Evolutionary conservation across 441 rosid genomes (phyloP).

Genomic region (Gossypium gossypioides): DNA sequence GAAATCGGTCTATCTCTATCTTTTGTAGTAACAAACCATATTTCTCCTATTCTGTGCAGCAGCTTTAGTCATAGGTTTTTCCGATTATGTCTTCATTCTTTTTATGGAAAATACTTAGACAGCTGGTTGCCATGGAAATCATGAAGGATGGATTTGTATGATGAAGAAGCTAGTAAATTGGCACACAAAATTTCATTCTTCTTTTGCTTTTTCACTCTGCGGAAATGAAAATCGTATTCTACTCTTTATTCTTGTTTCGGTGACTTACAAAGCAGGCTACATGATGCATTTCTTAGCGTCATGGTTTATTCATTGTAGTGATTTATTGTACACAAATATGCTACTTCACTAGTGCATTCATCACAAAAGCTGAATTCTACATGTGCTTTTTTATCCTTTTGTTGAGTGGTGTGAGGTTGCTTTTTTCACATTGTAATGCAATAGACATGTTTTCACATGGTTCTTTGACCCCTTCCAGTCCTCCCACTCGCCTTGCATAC

Average conservation of each 20-base stretch:
- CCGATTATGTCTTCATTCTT: not conserved
- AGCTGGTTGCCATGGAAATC: not conserved
- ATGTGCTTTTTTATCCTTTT: not conserved
- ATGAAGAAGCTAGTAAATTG: not conserved
- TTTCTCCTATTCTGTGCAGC: not conserved
- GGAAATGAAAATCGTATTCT: not conserved
- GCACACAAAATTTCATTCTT: not conserved
- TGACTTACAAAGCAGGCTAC: not conserved
- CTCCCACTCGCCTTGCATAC: not conserved
- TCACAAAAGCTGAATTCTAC: not conserved
- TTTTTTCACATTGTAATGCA: not conserved
- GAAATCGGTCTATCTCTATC: not conserved
- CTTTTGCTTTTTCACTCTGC: not conserved
- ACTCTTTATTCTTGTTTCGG: not conserved
- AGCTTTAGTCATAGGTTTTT: not conserved
- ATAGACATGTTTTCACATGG: conserved; percentile 21
- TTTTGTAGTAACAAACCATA: not conserved
- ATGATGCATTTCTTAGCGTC: not conserved
- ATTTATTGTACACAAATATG: not conserved
- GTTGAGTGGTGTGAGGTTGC: not conserved
- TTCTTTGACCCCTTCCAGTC: conserved; percentile 10
- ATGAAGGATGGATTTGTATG: not conserved
- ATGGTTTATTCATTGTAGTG: not conserved
- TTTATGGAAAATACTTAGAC: not conserved
- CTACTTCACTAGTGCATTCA: not conserved